Evolutionary conservation across 768 basidiomycete genomes (phyloP), one percentile per base, ranked within the genome.

Genomic region (Naganishia vaughanmartiniae): DNA sequence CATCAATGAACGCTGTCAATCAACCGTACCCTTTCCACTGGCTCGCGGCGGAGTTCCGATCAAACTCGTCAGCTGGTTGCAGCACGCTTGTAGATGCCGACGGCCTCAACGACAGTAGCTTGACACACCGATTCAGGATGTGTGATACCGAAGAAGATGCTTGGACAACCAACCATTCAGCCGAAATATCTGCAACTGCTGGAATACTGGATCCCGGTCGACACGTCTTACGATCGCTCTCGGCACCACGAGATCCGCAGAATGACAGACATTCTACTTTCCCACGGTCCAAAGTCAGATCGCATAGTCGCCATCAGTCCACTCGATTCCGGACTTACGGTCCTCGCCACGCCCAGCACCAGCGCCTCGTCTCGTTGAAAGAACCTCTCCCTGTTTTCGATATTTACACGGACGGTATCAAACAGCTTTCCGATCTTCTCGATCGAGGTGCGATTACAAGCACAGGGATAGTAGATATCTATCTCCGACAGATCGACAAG

Each of bases 401-500:
- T 51, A 45, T 73, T 30, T 54, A 68, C 45, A 69, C 36, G 3
- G 65, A 54, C 24, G 72, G 72, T 51, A 65, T 70, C 51, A 60
- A 60, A 42, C 60, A 66, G 39, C 72, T 73, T 33, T 60, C 57
- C 11, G 66, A 69, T 26, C 67, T 68, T 48, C 63, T 73, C 63
- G 56, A 56, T 28, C n/a, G 28, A 51, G 66, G 72, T 63, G 26
- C 46, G 45, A 33, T 68, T 26, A 73, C 72, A 19, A 67, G 72
- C 56, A 56, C 67, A 26, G 46, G 46, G 45, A 63, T 72, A 1
- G 42, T 72, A 39, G 57, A 72, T 48, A 53, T 48, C 19, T 74
- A 74, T 54, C 63, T 72, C 0, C 26, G 54, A 28, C 71, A 72
- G 54, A 74, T 74, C 67, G 66, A 70, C 34, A 30, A 36, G 15